These are phyloP conservation scores for Sanghuangporus baumii DNA, from an alignment of 1,284 basidiomycete species.

Conservation along the genomic window DNA sequence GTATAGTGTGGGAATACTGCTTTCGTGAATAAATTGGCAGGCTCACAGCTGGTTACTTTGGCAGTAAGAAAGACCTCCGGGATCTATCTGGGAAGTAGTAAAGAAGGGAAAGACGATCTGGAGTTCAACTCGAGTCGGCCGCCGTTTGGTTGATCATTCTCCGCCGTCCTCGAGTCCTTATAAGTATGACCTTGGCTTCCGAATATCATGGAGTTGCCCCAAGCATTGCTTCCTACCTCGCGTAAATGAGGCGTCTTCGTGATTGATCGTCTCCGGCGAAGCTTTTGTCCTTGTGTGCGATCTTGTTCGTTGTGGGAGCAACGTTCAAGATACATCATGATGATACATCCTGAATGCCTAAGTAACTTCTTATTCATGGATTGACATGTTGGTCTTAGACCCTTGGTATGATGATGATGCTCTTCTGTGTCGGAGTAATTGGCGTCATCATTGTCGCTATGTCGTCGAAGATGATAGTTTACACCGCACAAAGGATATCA, in stretches of 20 bases:
- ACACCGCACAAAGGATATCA: too few relatives aligned
- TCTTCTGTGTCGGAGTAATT: background rate
- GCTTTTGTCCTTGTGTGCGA: background rate
- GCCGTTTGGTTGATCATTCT: background rate
- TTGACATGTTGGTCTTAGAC: background rate
- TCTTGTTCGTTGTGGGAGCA: background rate
- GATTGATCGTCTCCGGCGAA: background rate
- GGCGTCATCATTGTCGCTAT: background rate
- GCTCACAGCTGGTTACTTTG: background rate
- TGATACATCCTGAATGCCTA: background rate
- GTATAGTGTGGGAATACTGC: background rate
- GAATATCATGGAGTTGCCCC: background rate
- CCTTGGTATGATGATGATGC: background rate
- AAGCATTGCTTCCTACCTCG: background rate
- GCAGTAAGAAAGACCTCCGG: background rate
- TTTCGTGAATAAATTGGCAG: background rate
- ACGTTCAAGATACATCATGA: background rate
- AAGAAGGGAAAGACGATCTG: background rate
- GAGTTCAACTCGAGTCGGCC: background rate
- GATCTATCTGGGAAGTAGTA: background rate
- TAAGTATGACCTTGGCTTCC: background rate
- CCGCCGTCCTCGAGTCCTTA: background rate
- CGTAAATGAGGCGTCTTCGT: background rate
- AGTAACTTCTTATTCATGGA: background rate
- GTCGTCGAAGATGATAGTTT: background rate